A percentile compares a stretch with the other conserved stretches of the same genome.
These are phyloP conservation scores for Casuarina glauca DNA, from an alignment of 306 rosid species.

Conservation along the genomic window DNA sequence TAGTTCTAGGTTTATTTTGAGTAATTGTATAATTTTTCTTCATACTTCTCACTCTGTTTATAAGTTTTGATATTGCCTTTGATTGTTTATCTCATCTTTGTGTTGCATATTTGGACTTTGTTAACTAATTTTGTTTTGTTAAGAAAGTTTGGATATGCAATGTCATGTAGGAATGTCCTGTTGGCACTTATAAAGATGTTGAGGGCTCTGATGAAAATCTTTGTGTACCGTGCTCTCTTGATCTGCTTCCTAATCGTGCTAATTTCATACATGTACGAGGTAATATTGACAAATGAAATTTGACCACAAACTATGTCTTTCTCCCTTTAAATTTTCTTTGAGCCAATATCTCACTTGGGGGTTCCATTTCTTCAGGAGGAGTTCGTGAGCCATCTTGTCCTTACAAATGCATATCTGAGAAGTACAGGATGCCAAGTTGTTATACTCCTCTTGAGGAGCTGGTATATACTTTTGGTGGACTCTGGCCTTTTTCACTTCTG, in stretches of 20 bases:
- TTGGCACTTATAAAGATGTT: conserved; percentile 86
- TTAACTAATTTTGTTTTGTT: not conserved
- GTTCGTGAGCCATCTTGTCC: conserved; percentile 70
- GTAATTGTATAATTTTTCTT: not conserved
- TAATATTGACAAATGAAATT: no score
- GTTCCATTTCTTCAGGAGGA: conserved; percentile 55
- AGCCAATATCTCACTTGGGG: no score
- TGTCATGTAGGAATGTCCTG: conserved; percentile 81
- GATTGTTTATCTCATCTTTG: no score
- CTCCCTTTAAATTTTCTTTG: no score
- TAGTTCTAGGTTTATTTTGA: not conserved
- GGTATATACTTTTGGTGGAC: conserved; percentile 89
- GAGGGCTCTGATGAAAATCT: conserved; percentile 78
- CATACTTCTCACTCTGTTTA: not conserved
- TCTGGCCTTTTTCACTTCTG: conserved; percentile 75
- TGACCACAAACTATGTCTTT: no score
- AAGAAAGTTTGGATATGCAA: conserved; percentile 20
- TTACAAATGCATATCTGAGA: conserved; percentile 84
- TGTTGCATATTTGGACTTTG: not conserved
- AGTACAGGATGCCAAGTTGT: conserved; percentile 94
- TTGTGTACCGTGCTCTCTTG: conserved; percentile 88
- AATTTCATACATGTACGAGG: conserved; percentile 24
- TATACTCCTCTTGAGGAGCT: conserved; percentile 95
- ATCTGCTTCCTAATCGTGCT: conserved; percentile 90
- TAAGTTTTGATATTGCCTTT: not conserved